Evolutionary conservation across 176 grass and related monocot species (phyloP), one percentile per base, ranked within the genome.

Genomic region (Paspalum vaginatum): DNA sequence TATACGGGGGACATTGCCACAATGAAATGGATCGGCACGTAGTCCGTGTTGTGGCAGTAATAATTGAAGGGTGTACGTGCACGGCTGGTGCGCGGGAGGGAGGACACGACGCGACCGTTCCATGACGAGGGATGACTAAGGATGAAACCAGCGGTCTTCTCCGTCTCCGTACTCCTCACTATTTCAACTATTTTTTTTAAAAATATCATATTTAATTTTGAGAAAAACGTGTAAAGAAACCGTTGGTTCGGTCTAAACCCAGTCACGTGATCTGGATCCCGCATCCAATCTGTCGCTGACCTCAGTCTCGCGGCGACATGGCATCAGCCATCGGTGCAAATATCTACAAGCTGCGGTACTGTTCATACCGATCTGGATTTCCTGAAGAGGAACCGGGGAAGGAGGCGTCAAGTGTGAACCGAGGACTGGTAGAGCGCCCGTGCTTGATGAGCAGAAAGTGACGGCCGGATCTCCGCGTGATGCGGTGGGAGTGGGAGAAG

Each of bases 201-300:
- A n/a, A n/a, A n/a, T n/a, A n/a, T n/a, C n/a, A n/a, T n/a, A n/a
- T n/a, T n/a, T n/a, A n/a, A n/a, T n/a, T n/a, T n/a, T n/a, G n/a
- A n/a, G n/a, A n/a, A n/a, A n/a, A n/a, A n/a, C n/a, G n/a, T n/a
- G n/a, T n/a, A n/a, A n/a, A n/a, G n/a, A n/a, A n/a, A n/a, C n/a
- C n/a, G n/a, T n/a, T n/a, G n/a, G n/a, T n/a, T n/a, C n/a, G n/a
- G n/a, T n/a, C n/a, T n/a, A n/a, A n/a, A n/a, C n/a, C n/a, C n/a
- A n/a, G n/a, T n/a, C n/a, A 63, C 72, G 48, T 24, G 39, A 83
- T 25, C 65, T 47, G 5, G 72, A 83, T 77, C 14, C 38, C 43
- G 56, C 48, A 38, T 82, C 73, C 79, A 1, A 48, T 64, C 65
- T 87, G 79, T 65, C 73, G 65, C 73, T 56, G 85, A 71, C 65